These are phyloP conservation scores for Ormosia semicastrata DNA, from an alignment of 306 rosid genomes.

Conservation along the genomic window DNA sequence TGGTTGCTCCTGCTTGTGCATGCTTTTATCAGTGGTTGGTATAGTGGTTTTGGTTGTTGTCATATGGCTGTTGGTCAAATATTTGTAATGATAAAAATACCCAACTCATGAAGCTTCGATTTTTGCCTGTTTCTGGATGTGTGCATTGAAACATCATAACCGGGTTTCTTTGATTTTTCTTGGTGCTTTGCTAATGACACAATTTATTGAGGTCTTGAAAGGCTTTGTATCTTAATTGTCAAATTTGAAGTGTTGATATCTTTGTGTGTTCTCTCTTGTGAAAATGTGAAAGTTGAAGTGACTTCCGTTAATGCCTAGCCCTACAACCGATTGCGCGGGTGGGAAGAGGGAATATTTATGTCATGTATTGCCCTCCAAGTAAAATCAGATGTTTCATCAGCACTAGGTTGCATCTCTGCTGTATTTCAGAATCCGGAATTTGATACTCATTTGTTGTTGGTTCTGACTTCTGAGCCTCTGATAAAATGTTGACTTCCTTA, in stretches of 20 bases:
- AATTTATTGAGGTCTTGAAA: conserved; percentile 2
- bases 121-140: conserved; percentile 21
- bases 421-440: not conserved
- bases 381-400: not conserved
- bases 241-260: conserved; percentile 9
- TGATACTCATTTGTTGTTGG: not conserved
- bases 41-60: conserved; percentile 68
- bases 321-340: not conserved
- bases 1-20: conserved; percentile 90
- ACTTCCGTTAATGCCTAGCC: not conserved
- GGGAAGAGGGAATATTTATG: not conserved
- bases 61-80: conserved; percentile 68
- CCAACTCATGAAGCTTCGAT: not conserved
- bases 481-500: not conserved
- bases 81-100: conserved; percentile 51
- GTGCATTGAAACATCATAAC: conserved; percentile 25
- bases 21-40: conserved; percentile 78
- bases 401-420: not conserved
- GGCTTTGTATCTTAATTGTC: conserved; percentile 18
- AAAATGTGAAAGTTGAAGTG: conserved; percentile 4
- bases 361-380: not conserved
- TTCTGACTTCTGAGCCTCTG: not conserved
- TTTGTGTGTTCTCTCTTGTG: conserved; percentile 24
- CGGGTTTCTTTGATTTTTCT: conserved; percentile 11
- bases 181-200: conserved; percentile 29